Base-by-base conservation (phyloP, 176 grass and related monocot species). In the Oryza australiensis region DNA sequence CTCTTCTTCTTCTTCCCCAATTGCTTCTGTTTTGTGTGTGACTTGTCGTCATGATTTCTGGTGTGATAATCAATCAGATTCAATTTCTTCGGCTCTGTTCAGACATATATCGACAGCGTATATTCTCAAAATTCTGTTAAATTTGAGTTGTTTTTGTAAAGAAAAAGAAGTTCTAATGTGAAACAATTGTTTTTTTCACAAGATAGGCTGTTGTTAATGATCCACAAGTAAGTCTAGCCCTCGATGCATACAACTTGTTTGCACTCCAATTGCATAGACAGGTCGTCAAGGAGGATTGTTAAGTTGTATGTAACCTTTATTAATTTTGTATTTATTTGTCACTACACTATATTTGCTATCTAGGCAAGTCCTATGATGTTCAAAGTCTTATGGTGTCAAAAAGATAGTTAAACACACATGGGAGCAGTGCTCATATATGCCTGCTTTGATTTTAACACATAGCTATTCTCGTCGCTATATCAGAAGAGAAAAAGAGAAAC, bases 401-500 rank as follows among this genome's bases (percentile, higher is more conserved):
- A 37, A 23, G 3, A 43, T 10, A 12, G 1, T 12, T 23, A 60
- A 23, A n/a, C 2, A 70, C 11, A 68, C 9, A 37, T 7, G 65
- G 28, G 9, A n/a, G n/a, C n/a, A n/a, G n/a, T 23, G 43, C 42
- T 55, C 22, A 66, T 49, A 78, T 16, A 49, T 0, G 22, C 12
- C 15, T 69, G 26, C 2, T 27, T 15, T 28, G 35, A 1, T 42
- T 29, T 51, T n/a, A n/a, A 51, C 22, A 14, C 42, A 34, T 53
- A 12, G 63, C 16, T 51, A 28, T 12, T 28, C 28, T 16, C 20
- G 22, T 22, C 32, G 33, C 28, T 80, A 41, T 43, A 29, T 66
- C 57, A 10, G n/a, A 27, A 62, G 26, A 83, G 26, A 62, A 81
- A 41, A 86, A 60, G 78, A 76, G 27, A 83, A 84, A 57, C 73